phyloP scores from a whole-genome alignment of 495 filamentous ascomycete species.

The Tetracladium marchalianum region DNA sequence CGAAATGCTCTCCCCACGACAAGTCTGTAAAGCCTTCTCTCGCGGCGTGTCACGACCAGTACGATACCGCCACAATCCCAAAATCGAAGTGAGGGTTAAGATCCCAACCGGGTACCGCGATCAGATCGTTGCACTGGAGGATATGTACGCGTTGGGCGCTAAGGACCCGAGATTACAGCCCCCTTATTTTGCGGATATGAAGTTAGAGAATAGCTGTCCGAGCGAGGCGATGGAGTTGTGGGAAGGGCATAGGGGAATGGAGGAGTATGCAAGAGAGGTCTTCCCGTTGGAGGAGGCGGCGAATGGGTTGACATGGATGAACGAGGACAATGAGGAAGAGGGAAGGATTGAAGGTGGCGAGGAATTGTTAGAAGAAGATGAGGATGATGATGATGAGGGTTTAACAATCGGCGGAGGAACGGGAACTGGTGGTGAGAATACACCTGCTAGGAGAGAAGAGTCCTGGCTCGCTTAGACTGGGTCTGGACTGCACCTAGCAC shows the following conservation, averaged over 20 bases:
- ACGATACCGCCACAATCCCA: conserved; percentile 55
- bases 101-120: conserved; percentile 84
- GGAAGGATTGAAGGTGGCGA: not conserved
- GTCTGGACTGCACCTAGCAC: too few relatives aligned
- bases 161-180: conserved; percentile 43
- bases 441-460: conserved; percentile 17
- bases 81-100: conserved; percentile 75
- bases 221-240: conserved; percentile 68
- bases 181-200: conserved; percentile 42
- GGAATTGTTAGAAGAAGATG: conserved; percentile 37
- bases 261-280: conserved; percentile 92
- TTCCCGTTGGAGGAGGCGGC: conserved; percentile 91
- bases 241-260: conserved; percentile 84
- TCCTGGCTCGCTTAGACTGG: conserved; percentile 19
- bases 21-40: conserved; percentile 73
- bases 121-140: conserved; percentile 67
- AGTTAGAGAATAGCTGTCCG: conserved; percentile 51
- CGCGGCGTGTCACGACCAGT: conserved; percentile 69
- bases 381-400: conserved; percentile 17
- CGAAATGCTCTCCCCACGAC: conserved; percentile 72
- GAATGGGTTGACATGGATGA: conserved; percentile 92
- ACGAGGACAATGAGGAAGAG: conserved; percentile 22
- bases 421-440: conserved; percentile 6
- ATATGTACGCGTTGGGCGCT: conserved; percentile 48
- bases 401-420: conserved; percentile 10